Evolutionary conservation across 768 basidiomycete genomes (phyloP).

Genomic region (Tulasnella sp.): DNA sequence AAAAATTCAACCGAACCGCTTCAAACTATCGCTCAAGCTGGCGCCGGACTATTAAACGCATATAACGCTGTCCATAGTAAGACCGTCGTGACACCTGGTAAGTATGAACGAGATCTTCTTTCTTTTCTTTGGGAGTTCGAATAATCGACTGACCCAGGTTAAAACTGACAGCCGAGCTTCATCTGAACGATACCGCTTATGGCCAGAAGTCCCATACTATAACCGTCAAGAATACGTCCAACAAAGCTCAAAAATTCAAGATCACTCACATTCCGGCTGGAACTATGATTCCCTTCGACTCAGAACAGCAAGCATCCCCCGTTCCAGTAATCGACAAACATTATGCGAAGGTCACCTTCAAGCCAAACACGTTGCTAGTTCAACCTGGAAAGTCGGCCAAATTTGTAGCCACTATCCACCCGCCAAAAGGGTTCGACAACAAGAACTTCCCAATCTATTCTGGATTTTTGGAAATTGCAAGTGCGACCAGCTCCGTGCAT

Average conservation of each 20-base stretch:
- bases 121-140: background rate
- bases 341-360: constrained; percentile 49
- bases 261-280: constrained; percentile 56
- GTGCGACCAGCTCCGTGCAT: constrained; percentile 31
- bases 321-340: constrained; percentile 48
- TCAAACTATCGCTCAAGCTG: constrained; percentile 32
- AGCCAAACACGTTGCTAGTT: constrained; percentile 45
- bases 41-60: constrained; percentile 37
- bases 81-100: constrained; percentile 37
- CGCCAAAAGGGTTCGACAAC: constrained; percentile 45
- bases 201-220: constrained; percentile 31
- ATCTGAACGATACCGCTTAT: constrained; percentile 44
- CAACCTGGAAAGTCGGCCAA: constrained; percentile 44
- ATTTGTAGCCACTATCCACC: constrained; percentile 52
- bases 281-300: constrained; percentile 48
- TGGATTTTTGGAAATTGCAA: constrained; percentile 49
- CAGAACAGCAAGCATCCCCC: constrained; percentile 49
- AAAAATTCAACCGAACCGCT: background rate
- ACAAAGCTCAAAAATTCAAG: constrained; percentile 44
- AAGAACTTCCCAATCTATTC: constrained; percentile 55
- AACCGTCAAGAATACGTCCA: constrained; percentile 50
- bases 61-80: constrained; percentile 39
- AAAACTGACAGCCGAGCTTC: constrained; percentile 26
- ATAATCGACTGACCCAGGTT: background rate
- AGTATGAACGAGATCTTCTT: background rate